phyloP scores from a whole-genome alignment of 768 basidiomycete genomes.

The Boletus sensibilis region DNA sequence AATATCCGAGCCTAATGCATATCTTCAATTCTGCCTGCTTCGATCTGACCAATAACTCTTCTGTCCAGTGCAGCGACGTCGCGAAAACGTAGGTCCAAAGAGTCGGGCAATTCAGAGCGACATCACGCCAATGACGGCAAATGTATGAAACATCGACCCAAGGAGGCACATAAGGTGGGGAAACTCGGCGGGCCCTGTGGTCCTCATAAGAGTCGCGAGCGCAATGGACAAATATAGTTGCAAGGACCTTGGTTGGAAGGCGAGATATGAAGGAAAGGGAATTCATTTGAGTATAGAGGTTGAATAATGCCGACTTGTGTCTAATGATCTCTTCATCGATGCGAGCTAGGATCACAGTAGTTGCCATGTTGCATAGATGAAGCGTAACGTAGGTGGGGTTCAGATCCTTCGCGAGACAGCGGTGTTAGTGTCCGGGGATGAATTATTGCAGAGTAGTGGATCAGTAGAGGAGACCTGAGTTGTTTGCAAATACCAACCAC shows the following conservation, averaged over 20 bases:
- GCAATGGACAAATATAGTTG: conserved; percentile 4
- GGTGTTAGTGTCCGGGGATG: too few species aligned
- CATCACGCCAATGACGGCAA: conserved; percentile 37
- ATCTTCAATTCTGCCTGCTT: conserved; percentile 22
- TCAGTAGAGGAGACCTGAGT: too few species aligned
- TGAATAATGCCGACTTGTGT: neutral
- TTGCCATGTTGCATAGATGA: neutral
- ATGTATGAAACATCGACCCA: neutral
- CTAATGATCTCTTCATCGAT: neutral
- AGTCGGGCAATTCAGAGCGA: conserved; percentile 37
- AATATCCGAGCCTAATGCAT: too few species aligned
- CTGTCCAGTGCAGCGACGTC: conserved; percentile 31
- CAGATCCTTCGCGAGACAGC: too few species aligned
- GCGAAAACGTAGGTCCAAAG: conserved; percentile 39
- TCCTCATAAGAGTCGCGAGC: neutral
- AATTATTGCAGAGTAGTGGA: too few species aligned
- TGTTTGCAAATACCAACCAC: too few species aligned
- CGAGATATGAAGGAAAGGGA: conserved; percentile 3
- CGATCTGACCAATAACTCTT: conserved; percentile 39
- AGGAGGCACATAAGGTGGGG: neutral
- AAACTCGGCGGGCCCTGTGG: neutral
- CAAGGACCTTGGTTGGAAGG: conserved; percentile 6
- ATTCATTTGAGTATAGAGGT: conserved; percentile 8
- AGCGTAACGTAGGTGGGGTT: too few species aligned
- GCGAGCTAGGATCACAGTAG: neutral